Conservation (phyloP, 352 stramenopile species). For the Phytopythium sindhum region DNA sequence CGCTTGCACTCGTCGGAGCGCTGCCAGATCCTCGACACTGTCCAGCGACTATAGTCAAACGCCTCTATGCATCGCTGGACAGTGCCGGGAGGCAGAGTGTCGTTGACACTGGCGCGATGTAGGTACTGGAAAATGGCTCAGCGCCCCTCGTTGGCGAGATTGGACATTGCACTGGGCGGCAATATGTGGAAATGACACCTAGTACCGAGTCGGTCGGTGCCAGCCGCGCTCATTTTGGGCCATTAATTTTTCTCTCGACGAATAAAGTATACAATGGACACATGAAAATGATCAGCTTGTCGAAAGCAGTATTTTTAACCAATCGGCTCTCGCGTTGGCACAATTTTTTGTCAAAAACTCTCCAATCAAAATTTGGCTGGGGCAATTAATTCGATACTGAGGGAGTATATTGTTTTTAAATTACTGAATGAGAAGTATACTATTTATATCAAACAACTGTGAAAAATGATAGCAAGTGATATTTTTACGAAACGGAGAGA, state of each 20-base stretch:
- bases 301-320: not conserved
- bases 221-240: not conserved
- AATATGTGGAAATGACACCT: not conserved
- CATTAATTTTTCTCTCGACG: not conserved
- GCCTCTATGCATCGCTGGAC: not conserved
- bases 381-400: not conserved
- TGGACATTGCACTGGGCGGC: not conserved
- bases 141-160: not conserved
- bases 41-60: not conserved
- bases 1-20: not conserved
- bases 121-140: not conserved
- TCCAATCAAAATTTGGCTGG: not conserved
- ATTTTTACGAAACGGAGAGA: no score
- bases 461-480: no score
- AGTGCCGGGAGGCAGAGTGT: not conserved
- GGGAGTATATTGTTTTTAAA: no score
- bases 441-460: no score
- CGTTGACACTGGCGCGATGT: not conserved
- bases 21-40: not conserved
- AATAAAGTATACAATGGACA: not conserved
- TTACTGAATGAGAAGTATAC: no score
- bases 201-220: not conserved
- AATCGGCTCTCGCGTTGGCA: not conserved
- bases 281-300: not conserved
- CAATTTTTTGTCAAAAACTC: not conserved